Evolutionary conservation across 768 basidiomycete species (phyloP).

Genomic region (Pleurotus tuoliensis): DNA sequence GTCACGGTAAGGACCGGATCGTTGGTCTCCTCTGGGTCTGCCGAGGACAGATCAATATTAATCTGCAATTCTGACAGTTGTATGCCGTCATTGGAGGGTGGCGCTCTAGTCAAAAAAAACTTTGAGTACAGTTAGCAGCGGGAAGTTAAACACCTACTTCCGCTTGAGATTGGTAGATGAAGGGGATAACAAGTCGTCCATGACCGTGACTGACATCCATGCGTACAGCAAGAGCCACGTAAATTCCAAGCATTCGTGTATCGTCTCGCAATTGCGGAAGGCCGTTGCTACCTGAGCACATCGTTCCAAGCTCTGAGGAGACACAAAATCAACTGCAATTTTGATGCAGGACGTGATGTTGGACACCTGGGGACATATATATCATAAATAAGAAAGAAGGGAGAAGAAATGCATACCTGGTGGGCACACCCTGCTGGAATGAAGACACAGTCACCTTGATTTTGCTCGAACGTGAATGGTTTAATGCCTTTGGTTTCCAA

Average conservation of each 20-base stretch:
- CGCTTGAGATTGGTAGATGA: not conserved
- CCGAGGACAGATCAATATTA: too few relatives aligned
- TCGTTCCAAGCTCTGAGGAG: not conserved
- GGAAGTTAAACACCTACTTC: not conserved
- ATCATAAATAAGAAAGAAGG: not conserved
- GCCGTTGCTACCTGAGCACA: not conserved
- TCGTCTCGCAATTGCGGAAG: not conserved
- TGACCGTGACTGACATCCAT: not conserved
- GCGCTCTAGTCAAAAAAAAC: not conserved
- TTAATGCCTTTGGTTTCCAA: conserved; percentile 53
- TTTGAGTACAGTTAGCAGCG: not conserved
- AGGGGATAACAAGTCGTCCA: not conserved
- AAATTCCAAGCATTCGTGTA: not conserved
- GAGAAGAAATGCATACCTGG: conserved; percentile 38
- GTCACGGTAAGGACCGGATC: too few relatives aligned
- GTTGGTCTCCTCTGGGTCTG: too few relatives aligned
- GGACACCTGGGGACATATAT: not conserved
- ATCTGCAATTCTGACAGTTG: too few relatives aligned
- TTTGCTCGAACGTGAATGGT: conserved; percentile 62
- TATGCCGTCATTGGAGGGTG: too few relatives aligned
- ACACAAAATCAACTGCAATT: conserved; percentile 5
- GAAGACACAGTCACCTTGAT: conserved; percentile 69
- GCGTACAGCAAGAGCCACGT: not conserved
- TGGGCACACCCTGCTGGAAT: conserved; percentile 72
- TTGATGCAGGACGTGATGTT: conserved; percentile 2